Percentiles rank a stretch among this genome's conserved stretches.
phyloP scores from a whole-genome alignment of 768 basidiomycete species.

The Chalciporus chontae region DNA sequence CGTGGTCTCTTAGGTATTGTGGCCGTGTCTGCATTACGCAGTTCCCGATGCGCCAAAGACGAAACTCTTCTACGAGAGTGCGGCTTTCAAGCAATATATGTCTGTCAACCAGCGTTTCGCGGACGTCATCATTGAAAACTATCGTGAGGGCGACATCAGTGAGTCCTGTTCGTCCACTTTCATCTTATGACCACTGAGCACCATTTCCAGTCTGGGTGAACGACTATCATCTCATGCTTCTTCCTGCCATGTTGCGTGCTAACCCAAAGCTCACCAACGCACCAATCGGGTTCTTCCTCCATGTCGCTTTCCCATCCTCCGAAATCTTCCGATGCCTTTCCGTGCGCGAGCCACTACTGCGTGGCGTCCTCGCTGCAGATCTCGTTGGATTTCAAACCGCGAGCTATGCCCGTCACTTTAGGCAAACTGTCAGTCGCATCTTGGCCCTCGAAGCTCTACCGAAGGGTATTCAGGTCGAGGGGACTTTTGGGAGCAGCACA shows the following conservation, averaged over 20 bases:
- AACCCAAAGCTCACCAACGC: slow-evolving; percentile 42
- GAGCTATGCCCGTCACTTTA: slow-evolving; percentile 77
- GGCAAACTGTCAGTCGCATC: slow-evolving; percentile 81
- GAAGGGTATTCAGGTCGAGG: slow-evolving; percentile 70
- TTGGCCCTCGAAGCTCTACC: slow-evolving; percentile 78
- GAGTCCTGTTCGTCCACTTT: not conserved
- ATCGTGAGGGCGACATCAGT: slow-evolving; percentile 87
- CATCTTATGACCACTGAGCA: slow-evolving; percentile 6
- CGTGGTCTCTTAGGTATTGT: slow-evolving; percentile 51
- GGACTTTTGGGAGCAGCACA: slow-evolving; percentile 7
- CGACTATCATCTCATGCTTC: slow-evolving; percentile 95
- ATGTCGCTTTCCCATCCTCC: slow-evolving; percentile 92
- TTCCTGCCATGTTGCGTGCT: slow-evolving; percentile 81
- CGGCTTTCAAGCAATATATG: slow-evolving; percentile 79
- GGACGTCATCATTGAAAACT: slow-evolving; percentile 71
- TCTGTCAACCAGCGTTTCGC: slow-evolving; percentile 91
- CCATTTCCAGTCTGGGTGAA: slow-evolving; percentile 65
- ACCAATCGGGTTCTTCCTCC: slow-evolving; percentile 84
- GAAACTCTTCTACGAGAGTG: slow-evolving; percentile 75
- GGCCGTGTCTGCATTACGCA: slow-evolving; percentile 85
- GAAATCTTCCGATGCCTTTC: slow-evolving; percentile 94
- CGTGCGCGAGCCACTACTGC: slow-evolving; percentile 70
- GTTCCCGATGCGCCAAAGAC: slow-evolving; percentile 87
- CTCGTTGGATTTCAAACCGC: slow-evolving; percentile 91
- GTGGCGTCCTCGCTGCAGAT: slow-evolving; percentile 91